Conservation (phyloP, 2,329 filamentous ascomycete species). For the Aspergillus aculeatinus region DNA sequence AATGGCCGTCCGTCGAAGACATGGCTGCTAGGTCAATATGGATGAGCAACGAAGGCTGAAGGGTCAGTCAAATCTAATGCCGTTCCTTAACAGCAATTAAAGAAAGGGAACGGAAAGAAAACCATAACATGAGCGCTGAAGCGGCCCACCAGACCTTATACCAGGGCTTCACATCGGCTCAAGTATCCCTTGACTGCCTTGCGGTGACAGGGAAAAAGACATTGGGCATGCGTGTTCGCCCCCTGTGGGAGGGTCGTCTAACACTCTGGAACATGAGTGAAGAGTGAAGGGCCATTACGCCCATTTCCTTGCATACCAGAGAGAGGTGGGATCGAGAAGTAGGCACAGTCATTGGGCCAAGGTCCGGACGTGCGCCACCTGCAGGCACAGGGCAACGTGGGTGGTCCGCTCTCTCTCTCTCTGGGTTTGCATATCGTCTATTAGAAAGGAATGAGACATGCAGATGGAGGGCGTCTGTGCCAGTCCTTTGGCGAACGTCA, state of each 20-base stretch:
- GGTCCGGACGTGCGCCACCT: conserved; percentile 22
- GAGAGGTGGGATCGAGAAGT: conserved; percentile 25
- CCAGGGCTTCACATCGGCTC: conserved; percentile 12
- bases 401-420: conserved; percentile 22
- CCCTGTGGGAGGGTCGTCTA: conserved; percentile 31
- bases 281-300: conserved; percentile 22
- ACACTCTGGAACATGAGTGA: conserved; percentile 28
- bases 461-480: conserved; percentile 20
- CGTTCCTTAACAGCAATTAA: conserved; percentile 13
- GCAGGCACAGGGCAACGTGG: conserved; percentile 36
- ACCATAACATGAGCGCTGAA: conserved; percentile 5
- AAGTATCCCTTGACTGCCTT: conserved; percentile 33
- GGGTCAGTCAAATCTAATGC: conserved; percentile 14
- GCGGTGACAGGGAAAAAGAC: conserved; percentile 20
- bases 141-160: conserved; percentile 31
- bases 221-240: conserved; percentile 21
- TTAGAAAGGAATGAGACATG: conserved; percentile 34
- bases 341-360: conserved; percentile 27
- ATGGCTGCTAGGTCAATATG: conserved; percentile 20
- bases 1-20: conserved; percentile 32
- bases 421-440: conserved; percentile 30
- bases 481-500: conserved; percentile 23
- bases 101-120: conserved; percentile 15
- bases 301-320: conserved; percentile 42
- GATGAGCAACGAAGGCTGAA: conserved; percentile 12